Evolutionary conservation across 805 yeast genomes (phyloP).

Genomic region (Sungouiella thailandica): DNA sequence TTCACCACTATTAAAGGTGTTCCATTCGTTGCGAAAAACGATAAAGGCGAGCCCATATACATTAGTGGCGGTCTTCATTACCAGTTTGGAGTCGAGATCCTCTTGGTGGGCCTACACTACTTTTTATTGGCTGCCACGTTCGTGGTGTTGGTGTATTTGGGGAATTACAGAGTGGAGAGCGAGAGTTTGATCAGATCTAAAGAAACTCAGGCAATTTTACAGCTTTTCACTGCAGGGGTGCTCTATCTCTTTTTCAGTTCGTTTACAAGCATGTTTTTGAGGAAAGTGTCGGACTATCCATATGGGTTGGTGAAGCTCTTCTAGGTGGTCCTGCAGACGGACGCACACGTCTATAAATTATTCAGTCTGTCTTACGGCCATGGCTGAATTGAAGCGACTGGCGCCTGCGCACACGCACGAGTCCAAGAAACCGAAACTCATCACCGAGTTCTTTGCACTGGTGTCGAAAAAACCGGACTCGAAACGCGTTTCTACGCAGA

Average conservation of each 20-base stretch:
- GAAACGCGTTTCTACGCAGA: neutral
- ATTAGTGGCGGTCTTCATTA: conserved; percentile 61
- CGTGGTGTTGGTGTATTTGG: conserved; percentile 37
- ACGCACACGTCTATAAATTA: neutral
- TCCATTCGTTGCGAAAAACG: conserved; percentile 56
- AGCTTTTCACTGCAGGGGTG: conserved; percentile 19
- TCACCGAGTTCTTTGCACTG: conserved; percentile 14
- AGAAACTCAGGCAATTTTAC: conserved; percentile 11
- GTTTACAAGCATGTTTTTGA: conserved; percentile 39
- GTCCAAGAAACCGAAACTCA: conserved; percentile 8
- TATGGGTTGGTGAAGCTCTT: conserved; percentile 31
- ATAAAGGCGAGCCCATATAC: conserved; percentile 46
- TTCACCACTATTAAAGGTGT: conserved; percentile 56
- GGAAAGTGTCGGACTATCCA: conserved; percentile 49
- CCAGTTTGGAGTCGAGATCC: conserved; percentile 68
- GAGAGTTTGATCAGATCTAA: conserved; percentile 17
- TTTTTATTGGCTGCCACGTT: conserved; percentile 38
- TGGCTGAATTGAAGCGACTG: conserved; percentile 6
- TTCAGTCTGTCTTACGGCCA: neutral
- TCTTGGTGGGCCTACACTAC: conserved; percentile 50
- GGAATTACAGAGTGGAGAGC: conserved; percentile 21
- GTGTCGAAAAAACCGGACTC: conserved; percentile 1
- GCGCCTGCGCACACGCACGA: neutral
- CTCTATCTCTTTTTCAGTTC: conserved; percentile 38
- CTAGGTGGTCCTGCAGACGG: conserved; percentile 8